Evolutionary conservation across 2,329 filamentous ascomycete genomes (phyloP), one percentile per base, ranked within the genome.

Genomic region (Clarireedia homoeocarpa): DNA sequence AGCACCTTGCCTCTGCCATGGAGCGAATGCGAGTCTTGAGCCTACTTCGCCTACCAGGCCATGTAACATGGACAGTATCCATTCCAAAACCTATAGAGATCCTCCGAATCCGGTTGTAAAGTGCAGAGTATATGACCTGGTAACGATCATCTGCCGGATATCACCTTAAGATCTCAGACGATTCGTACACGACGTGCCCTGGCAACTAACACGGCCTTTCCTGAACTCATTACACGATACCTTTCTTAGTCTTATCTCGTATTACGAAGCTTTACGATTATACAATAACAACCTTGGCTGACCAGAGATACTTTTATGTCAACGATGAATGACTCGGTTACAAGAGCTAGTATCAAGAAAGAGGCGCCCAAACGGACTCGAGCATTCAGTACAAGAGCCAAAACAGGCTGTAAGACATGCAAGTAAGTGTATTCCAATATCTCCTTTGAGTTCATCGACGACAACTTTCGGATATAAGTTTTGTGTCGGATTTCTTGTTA

Each of bases 371-470:
- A 49, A 56, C 48, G 53, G n/a, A 42, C 48, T 6, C 40, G 52
- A 9, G 58, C 52, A 12, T 53, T 53, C 26, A 56, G 50, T n/a
- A 42, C 48, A 34, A 59, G 48, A 56, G 42, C 51, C n/a, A 38
- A 51, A 24, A 59, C 51, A 10, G 56, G 56, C 4, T 60, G 58
- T 27, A 60, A 56, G 44, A 56, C 58, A 6, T 60, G 58, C 58
- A 60, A 50, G 58, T 60, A 26, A 44, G 53, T 50, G 10, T 20
- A 50, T 7, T 38, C 23, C 23, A 36, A 42, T 15, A 49, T 7
- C 6, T 17, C 12, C n/a, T 23, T 14, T 6, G 9, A 7, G 6
- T 30, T 20, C 10, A 38, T 26, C 23, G 24, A 14, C 45, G 39
- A 5, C 14, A n/a, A 14, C 20, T 23, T 52, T 34, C 14, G 12